Evolutionary conservation across 176 grass and related monocot genomes (phyloP), one percentile per base, ranked within the genome.

Genomic region (Areca catechu): DNA sequence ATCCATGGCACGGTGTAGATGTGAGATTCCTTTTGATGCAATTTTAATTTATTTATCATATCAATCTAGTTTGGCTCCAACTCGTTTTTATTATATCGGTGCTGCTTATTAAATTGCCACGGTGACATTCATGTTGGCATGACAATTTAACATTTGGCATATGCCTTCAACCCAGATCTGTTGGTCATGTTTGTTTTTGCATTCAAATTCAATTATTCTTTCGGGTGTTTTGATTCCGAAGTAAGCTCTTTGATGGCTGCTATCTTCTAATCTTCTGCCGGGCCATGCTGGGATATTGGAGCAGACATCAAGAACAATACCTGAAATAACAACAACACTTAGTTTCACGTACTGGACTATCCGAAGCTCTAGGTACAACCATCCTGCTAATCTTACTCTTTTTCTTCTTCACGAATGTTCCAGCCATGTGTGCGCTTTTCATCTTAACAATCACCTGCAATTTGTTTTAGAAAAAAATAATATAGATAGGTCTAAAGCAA

Each of bases 351-450:
- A 71, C 29, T 5, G 16, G 22, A 59, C 19, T 12, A 7, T 43
- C 34, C 2, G 34, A 43, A 43, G 34, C 34, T 12, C 34, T 43
- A 5, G 4, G n/a, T 20, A 28, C 4, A 24, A 25, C 47, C 17
- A 15, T 20, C 22, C 20, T 58, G 16, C 16, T 27, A 25, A 21
- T 19, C 76, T 88, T 88, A 96, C 91, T 71, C 56, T 96, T 96
- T 60, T 90, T 90, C 22, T 86, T 96, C 43, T 96, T 96, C 51
- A 90, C 74, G 68, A 85, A 96, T 17, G 91, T 84, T 12, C 91
- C 91, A 4, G 71, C 91, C 83, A 96, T 96, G n/a, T 96, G 91
- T 4, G 74, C 71, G 19, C 91, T 96, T 70, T 84, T 89, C 80
- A 90, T 90, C 66, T 88, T 96, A 25, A 90, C 54, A 64, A 89